A percentile compares a stretch with the other conserved stretches of the same genome.
Evolutionary conservation across 2,329 filamentous ascomycete genomes (phyloP).

Genomic region (Stagonosporopsis tanaceti): DNA sequence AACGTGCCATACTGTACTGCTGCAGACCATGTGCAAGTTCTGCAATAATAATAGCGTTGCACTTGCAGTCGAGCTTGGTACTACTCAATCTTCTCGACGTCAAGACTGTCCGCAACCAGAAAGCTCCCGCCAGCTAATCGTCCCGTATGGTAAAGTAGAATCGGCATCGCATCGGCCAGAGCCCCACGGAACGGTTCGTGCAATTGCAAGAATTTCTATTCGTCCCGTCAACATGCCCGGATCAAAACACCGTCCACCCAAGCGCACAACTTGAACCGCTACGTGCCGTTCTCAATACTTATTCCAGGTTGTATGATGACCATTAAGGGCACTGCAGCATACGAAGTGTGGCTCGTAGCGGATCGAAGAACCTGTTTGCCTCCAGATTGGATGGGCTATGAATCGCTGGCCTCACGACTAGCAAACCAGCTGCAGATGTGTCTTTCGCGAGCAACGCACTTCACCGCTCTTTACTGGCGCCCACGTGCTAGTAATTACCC

Average conservation of each 20-base stretch:
- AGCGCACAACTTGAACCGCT: constrained; percentile 11
- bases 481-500: background rate
- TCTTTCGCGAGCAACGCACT: background rate
- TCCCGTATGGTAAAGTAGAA: constrained; percentile 2
- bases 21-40: constrained; percentile 5
- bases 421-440: constrained; percentile 8
- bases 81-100: constrained; percentile 5
- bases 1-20: constrained; percentile 9
- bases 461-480: constrained; percentile 12
- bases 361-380: background rate
- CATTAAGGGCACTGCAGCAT: background rate
- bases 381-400: constrained; percentile 7
- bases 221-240: constrained; percentile 8
- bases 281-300: constrained; percentile 10
- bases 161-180: constrained; percentile 18
- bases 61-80: constrained; percentile 1
- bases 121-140: constrained; percentile 1
- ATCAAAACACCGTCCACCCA: constrained; percentile 1
- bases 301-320: constrained; percentile 3
- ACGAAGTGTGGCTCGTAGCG: constrained; percentile 3
- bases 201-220: constrained; percentile 10
- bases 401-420: constrained; percentile 13
- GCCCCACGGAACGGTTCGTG: constrained; percentile 11
- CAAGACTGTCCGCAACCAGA: background rate
- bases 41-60: constrained; percentile 11